These are phyloP conservation scores for Massariosphaeria phaeospora DNA, from an alignment of 495 filamentous ascomycete species.

Conservation along the genomic window DNA sequence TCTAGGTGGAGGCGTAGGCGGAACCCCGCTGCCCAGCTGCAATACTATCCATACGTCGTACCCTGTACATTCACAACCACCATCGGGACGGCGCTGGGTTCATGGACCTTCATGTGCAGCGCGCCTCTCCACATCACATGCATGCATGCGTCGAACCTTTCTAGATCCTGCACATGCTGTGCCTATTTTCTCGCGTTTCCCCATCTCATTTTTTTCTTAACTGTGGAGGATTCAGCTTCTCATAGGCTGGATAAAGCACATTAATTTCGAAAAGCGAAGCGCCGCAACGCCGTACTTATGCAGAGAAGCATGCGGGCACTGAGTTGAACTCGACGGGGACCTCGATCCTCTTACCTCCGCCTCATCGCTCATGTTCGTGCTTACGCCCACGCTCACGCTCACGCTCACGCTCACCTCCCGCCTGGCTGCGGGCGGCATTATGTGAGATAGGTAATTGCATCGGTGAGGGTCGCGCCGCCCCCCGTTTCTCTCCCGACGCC, in stretches of 20 bases:
- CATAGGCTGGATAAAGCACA: conserved; percentile 1
- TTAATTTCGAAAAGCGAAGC: conserved; percentile 1
- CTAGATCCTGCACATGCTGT: background rate
- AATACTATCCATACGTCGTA: background rate
- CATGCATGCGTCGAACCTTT: conserved; percentile 1
- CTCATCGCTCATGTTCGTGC: too few relatives aligned
- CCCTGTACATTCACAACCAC: background rate
- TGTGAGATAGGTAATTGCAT: too few relatives aligned
- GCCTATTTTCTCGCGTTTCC: background rate
- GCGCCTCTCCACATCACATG: background rate
- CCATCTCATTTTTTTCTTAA: background rate
- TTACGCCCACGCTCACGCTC: too few relatives aligned
- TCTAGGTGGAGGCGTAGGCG: too few relatives aligned
- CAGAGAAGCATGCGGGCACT: conserved; percentile 1
- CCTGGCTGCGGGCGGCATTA: too few relatives aligned
- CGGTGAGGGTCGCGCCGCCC: too few relatives aligned
- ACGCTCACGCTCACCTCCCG: too few relatives aligned
- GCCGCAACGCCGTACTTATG: background rate
- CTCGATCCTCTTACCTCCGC: too few relatives aligned
- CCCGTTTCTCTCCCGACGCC: too few relatives aligned
- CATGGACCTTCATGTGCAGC: background rate
- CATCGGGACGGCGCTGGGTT: background rate
- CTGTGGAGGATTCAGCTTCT: too few relatives aligned
- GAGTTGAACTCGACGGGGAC: too few relatives aligned
- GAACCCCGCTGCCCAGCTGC: too few relatives aligned